These are phyloP conservation scores for Trifolium subterraneum DNA, from an alignment of 306 rosid species.

Conservation along the genomic window DNA sequence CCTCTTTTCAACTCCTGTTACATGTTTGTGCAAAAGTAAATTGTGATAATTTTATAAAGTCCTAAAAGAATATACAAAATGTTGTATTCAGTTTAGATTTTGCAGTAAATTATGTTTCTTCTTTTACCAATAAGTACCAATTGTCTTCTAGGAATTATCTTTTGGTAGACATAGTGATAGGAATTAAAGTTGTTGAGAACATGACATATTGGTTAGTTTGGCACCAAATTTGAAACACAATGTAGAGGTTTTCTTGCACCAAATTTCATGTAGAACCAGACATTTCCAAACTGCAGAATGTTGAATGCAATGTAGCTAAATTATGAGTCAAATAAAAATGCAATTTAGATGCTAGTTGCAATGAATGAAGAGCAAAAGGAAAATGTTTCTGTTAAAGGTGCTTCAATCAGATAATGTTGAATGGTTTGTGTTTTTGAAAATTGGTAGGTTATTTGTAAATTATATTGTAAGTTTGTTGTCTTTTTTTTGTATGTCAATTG, in stretches of 20 bases:
- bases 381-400: slow-evolving; percentile 71
- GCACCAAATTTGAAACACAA: no score
- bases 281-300: slow-evolving; percentile 36
- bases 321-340: slow-evolving; percentile 81
- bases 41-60: neutral
- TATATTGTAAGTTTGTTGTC: no score
- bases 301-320: slow-evolving; percentile 78
- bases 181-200: no score
- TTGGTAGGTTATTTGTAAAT: no score
- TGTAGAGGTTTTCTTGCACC: no score
- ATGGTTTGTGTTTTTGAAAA: slow-evolving; percentile 11
- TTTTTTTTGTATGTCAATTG: no score
- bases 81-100: neutral
- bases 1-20: no score
- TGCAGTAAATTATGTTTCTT: neutral
- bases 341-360: slow-evolving; percentile 66
- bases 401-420: slow-evolving; percentile 11
- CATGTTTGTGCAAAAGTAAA: neutral
- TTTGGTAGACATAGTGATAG: no score
- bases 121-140: neutral
- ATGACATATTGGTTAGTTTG: no score
- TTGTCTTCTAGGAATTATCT: neutral
- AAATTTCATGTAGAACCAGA: neutral
- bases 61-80: no score
- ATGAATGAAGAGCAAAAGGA: slow-evolving; percentile 72